A percentile compares a stretch with the other conserved stretches of the same genome.
Evolutionary conservation across 352 stramenopile genomes (phyloP).

Genomic region (Aphanomyces euteiches): DNA sequence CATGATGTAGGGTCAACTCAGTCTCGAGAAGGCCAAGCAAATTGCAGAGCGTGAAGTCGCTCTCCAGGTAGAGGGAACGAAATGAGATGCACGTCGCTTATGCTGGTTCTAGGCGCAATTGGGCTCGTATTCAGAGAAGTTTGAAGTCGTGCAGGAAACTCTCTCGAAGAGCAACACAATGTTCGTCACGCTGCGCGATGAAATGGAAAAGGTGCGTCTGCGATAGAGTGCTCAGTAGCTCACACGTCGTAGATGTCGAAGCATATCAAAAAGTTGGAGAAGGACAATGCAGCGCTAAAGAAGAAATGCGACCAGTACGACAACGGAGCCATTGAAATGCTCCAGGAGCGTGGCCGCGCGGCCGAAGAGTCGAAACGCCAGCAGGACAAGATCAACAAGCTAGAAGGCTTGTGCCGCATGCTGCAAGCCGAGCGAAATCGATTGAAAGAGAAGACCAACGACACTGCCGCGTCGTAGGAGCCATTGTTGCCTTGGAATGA

Average conservation of each 20-base stretch:
- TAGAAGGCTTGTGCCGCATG: slow-evolving; percentile 76
- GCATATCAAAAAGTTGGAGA: slow-evolving; percentile 82
- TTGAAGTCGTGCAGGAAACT: slow-evolving; percentile 79
- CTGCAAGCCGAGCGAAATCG: slow-evolving; percentile 73
- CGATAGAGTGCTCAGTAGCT: neutral
- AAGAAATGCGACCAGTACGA: slow-evolving; percentile 84
- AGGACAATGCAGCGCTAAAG: slow-evolving; percentile 71
- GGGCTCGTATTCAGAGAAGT: slow-evolving; percentile 82
- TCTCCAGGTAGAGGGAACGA: slow-evolving; percentile 43
- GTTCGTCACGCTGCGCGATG: slow-evolving; percentile 76
- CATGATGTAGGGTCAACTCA: slow-evolving; percentile 42
- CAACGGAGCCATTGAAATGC: slow-evolving; percentile 59
- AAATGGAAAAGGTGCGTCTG: slow-evolving; percentile 72
- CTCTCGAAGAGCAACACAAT: slow-evolving; percentile 83
- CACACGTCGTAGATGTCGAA: slow-evolving; percentile 58
- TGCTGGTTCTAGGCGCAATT: slow-evolving; percentile 46
- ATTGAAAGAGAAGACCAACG: slow-evolving; percentile 10
- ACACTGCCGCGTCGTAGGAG: slow-evolving; percentile 15
- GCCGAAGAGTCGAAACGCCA: slow-evolving; percentile 63
- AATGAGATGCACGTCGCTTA: no score
- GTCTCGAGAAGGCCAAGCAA: slow-evolving; percentile 76
- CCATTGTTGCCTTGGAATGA: neutral
- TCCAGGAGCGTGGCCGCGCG: slow-evolving; percentile 67
- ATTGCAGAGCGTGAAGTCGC: slow-evolving; percentile 73
- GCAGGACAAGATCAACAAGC: slow-evolving; percentile 78